Conservation (phyloP, 257 asterid genomes). For the Linaria vulgaris region DNA sequence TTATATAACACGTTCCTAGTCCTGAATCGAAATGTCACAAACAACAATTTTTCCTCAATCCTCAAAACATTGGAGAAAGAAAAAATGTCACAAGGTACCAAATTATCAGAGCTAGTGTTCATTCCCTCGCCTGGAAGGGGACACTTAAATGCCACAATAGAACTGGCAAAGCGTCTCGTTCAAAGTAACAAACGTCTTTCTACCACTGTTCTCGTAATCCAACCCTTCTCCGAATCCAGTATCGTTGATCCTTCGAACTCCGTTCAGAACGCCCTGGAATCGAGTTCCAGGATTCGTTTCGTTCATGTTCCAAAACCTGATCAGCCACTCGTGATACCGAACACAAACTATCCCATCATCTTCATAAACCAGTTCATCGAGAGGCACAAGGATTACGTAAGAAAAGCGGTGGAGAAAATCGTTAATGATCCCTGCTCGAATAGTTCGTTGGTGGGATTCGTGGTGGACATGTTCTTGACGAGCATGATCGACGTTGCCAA, state of each 20-base stretch:
- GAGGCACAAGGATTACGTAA: conserved; percentile 29
- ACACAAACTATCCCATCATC: neutral
- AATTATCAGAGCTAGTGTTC: conserved; percentile 31
- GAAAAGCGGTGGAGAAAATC: conserved; percentile 19
- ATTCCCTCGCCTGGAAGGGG: conserved; percentile 42
- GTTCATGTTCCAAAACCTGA: conserved; percentile 19
- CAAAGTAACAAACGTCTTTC: conserved; percentile 26
- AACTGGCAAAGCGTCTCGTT: conserved; percentile 34
- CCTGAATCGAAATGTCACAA: too few relatives aligned
- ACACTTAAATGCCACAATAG: conserved; percentile 31
- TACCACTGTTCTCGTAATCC: conserved; percentile 32
- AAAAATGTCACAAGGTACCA: neutral
- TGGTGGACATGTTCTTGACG: conserved; percentile 38
- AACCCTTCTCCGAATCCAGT: conserved; percentile 17
- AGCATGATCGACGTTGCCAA: conserved; percentile 40
- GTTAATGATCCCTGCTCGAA: neutral
- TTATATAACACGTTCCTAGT: too few relatives aligned
- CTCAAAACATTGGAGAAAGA: neutral
- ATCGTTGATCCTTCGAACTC: too few relatives aligned
- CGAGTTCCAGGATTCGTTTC: conserved; percentile 16
- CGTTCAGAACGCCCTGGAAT: conserved; percentile 1
- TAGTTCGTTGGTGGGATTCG: conserved; percentile 19
- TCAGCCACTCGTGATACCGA: neutral
- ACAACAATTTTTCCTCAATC: too few relatives aligned
- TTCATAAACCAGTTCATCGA: conserved; percentile 12